phyloP scores from a whole-genome alignment of 163 green algal species.

The Coccomyxa subellipsoidea region DNA sequence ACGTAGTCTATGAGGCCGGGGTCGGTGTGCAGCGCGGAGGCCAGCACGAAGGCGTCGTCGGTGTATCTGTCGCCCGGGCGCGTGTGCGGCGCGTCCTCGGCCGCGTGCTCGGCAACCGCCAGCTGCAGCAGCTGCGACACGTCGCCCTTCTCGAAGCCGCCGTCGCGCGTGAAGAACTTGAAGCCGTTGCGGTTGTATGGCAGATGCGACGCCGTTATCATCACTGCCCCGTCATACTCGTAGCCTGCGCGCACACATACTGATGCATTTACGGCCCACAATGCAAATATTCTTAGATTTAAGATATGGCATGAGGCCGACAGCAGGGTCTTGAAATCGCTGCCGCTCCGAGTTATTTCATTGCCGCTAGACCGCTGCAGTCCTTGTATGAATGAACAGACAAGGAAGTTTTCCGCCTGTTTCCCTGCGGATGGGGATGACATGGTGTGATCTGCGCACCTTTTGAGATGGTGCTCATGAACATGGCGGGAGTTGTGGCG shows the following conservation, averaged over 20 bases:
- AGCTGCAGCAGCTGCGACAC: conserved; percentile 36
- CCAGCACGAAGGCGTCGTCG: conserved; percentile 16
- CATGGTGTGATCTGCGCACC: too few relatives aligned
- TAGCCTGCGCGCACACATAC: conserved; percentile 22
- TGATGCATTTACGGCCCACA: background rate
- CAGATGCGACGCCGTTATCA: conserved; percentile 91
- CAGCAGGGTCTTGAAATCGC: too few relatives aligned
- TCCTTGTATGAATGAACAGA: too few relatives aligned
- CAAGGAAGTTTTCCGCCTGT: too few relatives aligned
- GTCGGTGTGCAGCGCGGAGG: conserved; percentile 15
- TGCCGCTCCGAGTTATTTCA: too few relatives aligned
- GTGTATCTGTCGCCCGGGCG: background rate
- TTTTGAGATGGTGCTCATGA: conserved; percentile 80
- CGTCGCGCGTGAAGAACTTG: conserved; percentile 77
- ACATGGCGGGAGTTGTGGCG: conserved; percentile 93
- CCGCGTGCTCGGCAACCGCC: conserved; percentile 11
- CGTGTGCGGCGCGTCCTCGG: background rate
- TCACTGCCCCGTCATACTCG: conserved; percentile 71
- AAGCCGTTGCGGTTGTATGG: conserved; percentile 81
- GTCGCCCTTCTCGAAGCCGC: conserved; percentile 54
- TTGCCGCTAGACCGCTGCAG: too few relatives aligned
- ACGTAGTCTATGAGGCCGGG: conserved; percentile 10
- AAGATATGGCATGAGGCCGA: too few relatives aligned
- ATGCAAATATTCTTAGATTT: too few relatives aligned
- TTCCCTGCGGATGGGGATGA: too few relatives aligned